phyloP scores from a whole-genome alignment of 495 filamentous ascomycete genomes.

The Neurospora sp. region DNA sequence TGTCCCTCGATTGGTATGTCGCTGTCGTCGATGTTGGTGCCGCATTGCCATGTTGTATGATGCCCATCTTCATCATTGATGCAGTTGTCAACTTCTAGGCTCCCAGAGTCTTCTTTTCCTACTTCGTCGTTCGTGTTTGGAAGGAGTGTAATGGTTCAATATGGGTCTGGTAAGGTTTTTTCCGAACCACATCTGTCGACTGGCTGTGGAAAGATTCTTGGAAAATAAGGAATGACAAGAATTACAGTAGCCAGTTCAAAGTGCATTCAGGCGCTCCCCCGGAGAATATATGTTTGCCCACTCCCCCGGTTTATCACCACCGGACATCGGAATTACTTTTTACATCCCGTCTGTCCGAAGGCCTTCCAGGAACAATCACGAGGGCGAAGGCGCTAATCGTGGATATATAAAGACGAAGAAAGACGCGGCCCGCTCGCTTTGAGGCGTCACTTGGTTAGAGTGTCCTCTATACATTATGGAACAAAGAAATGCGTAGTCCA shows the following conservation, averaged over 20 bases:
- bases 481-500: background rate
- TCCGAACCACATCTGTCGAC: background rate
- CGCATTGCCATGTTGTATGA: background rate
- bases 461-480: background rate
- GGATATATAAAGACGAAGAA: background rate
- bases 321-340: background rate
- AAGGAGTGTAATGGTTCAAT: background rate
- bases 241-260: background rate
- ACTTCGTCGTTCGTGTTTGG: background rate
- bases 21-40: background rate
- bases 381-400: background rate
- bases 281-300: background rate
- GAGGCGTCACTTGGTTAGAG: background rate
- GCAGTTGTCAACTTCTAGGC: background rate
- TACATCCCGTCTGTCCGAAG: background rate
- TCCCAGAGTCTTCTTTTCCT: background rate
- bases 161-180: background rate
- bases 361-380: background rate
- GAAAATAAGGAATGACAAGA: background rate
- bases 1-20: background rate
- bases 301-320: background rate
- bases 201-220: background rate
- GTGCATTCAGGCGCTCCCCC: background rate
- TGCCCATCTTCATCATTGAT: background rate
- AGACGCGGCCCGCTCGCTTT: background rate